phyloP scores from a whole-genome alignment of 768 basidiomycete genomes.

The Leccinum barrowsii region DNA sequence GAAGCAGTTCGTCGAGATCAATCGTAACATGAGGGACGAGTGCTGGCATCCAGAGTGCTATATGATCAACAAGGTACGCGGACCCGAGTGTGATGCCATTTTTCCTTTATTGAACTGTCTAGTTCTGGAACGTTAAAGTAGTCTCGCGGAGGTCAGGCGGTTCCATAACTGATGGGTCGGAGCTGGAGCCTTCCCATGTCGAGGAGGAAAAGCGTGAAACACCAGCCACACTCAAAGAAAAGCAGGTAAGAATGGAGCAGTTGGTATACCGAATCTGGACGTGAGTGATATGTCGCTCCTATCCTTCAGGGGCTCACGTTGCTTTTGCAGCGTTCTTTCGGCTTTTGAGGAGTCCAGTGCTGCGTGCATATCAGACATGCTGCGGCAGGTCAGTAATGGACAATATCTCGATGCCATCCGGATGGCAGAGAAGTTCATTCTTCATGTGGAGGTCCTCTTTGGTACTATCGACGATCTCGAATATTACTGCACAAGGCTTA shows the following conservation, averaged over 20 bases:
- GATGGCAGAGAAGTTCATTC: constrained; percentile 98
- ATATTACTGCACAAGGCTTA: constrained; percentile 73
- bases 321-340: constrained; percentile 69
- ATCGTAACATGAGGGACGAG: constrained; percentile 95
- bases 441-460: constrained; percentile 97
- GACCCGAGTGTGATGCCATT: not conserved
- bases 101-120: constrained; percentile 13
- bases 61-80: constrained; percentile 95
- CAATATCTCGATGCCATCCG: constrained; percentile 95
- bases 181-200: constrained; percentile 51
- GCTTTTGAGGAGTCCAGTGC: constrained; percentile 99
- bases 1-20: constrained; percentile 99
- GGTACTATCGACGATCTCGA: constrained; percentile 97
- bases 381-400: constrained; percentile 94
- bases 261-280: constrained; percentile 99
- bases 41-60: constrained; percentile 99
- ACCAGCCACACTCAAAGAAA: constrained; percentile 75
- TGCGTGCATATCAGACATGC: constrained; percentile 98
- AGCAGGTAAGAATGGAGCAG: constrained; percentile 92
- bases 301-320: constrained; percentile 6
- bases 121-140: constrained; percentile 99
- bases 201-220: constrained; percentile 84
- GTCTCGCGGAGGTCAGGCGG: constrained; percentile 70
- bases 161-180: constrained; percentile 50
- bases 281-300: constrained; percentile 42